Evolutionary conservation across 305 asterid species (phyloP).

Genomic region (Fraxinus nigra): DNA sequence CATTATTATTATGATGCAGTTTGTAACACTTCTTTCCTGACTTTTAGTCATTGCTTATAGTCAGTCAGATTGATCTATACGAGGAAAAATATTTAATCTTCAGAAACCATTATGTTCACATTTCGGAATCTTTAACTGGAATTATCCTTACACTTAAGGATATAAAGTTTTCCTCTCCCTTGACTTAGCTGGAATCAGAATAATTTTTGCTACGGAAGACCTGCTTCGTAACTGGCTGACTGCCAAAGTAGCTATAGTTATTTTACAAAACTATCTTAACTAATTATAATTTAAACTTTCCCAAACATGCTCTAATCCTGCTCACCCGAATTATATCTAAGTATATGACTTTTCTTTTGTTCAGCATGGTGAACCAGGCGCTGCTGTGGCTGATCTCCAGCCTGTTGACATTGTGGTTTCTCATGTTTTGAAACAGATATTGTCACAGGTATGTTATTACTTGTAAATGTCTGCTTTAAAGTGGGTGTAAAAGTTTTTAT

Average conservation of each 20-base stretch:
- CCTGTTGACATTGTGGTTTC: slow-evolving; percentile 87
- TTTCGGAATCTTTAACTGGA: not conserved
- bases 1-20: slow-evolving; percentile 17
- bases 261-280: not conserved
- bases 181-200: not conserved
- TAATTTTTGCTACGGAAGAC: not conserved
- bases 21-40: not conserved
- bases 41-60: not conserved
- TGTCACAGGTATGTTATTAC: slow-evolving; percentile 60
- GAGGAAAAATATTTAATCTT: not conserved
- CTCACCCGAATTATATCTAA: not conserved
- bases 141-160: not conserved
- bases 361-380: slow-evolving; percentile 99
- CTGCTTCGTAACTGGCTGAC: not conserved
- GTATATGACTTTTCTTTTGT: slow-evolving; percentile 18
- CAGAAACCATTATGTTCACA: not conserved
- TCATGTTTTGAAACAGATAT: slow-evolving; percentile 81
- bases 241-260: not conserved
- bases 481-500: not conserved
- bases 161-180: not conserved
- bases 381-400: slow-evolving; percentile 93
- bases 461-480: not conserved
- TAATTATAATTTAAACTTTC: not conserved
- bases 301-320: not conserved
- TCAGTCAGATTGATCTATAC: not conserved